Evolutionary conservation across 768 basidiomycete genomes (phyloP).

Genomic region (Coprinopsis marcescibilis): DNA sequence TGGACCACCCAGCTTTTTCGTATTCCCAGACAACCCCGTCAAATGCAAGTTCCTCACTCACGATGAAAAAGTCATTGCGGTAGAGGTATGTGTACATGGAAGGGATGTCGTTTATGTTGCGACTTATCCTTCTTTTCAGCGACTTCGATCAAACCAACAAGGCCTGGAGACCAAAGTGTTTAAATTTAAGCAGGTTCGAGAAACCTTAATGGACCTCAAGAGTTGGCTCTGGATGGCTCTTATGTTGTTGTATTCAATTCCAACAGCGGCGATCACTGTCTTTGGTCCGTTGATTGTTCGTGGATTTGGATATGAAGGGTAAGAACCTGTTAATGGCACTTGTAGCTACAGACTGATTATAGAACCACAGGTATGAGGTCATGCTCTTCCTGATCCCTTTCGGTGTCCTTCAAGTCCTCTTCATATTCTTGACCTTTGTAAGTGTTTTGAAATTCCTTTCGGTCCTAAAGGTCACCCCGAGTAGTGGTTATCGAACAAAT

Average conservation of each 20-base stretch:
- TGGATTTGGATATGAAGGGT: slow-evolving; percentile 29
- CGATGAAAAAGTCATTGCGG: slow-evolving; percentile 26
- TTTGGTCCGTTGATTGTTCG: slow-evolving; percentile 28
- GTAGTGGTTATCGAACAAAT: slow-evolving; percentile 24
- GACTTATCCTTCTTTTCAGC: slow-evolving; percentile 12
- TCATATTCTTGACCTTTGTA: slow-evolving; percentile 24
- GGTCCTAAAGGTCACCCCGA: background rate
- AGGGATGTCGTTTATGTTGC: background rate
- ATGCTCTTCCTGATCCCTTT: slow-evolving; percentile 28
- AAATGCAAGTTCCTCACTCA: slow-evolving; percentile 24
- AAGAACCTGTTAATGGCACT: background rate
- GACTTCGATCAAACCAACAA: slow-evolving; percentile 30
- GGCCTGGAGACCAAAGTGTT: slow-evolving; percentile 27
- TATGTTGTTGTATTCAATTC: slow-evolving; percentile 19
- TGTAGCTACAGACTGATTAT: too few relatives aligned
- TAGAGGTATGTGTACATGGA: slow-evolving; percentile 19
- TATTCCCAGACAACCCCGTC: slow-evolving; percentile 29
- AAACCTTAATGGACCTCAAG: slow-evolving; percentile 28
- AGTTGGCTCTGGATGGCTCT: slow-evolving; percentile 30
- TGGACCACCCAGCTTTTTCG: slow-evolving; percentile 19
- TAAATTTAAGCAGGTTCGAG: slow-evolving; percentile 24
- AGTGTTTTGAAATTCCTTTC: slow-evolving; percentile 3
- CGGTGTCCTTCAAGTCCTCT: slow-evolving; percentile 23
- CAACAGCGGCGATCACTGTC: slow-evolving; percentile 19
- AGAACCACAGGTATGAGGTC: slow-evolving; percentile 24